phyloP scores from a whole-genome alignment of 306 rosid species.

The barrel medic (Medicago truncatula) region MtrunA17r5.0-ANR NC_053048.1:2499501-2500000 shows the following conservation, averaged over 20 bases:
- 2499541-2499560: not conserved
- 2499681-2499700: too few relatives aligned
- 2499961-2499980: not conserved
- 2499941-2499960: not conserved
- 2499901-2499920: not conserved
- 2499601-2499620: not conserved
- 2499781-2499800: too few relatives aligned
- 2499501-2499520: not conserved
- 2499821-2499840: too few relatives aligned
- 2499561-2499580: not conserved
- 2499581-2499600: not conserved
- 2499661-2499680: too few relatives aligned
- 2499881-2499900: not conserved
- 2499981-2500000: not conserved
- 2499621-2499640: too few relatives aligned
- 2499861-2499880: not conserved
- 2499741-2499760: too few relatives aligned
- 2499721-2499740: too few relatives aligned
- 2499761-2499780: too few relatives aligned
- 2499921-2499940: not conserved
- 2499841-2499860: too few relatives aligned
- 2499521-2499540: constrained; percentile 1
- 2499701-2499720: too few relatives aligned
- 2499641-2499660: not conserved
- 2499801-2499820: too few relatives aligned